Evolutionary conservation across 1,284 basidiomycete species (phyloP), one percentile per base, ranked within the genome.

Genomic region (Trichosporon inkin): DNA sequence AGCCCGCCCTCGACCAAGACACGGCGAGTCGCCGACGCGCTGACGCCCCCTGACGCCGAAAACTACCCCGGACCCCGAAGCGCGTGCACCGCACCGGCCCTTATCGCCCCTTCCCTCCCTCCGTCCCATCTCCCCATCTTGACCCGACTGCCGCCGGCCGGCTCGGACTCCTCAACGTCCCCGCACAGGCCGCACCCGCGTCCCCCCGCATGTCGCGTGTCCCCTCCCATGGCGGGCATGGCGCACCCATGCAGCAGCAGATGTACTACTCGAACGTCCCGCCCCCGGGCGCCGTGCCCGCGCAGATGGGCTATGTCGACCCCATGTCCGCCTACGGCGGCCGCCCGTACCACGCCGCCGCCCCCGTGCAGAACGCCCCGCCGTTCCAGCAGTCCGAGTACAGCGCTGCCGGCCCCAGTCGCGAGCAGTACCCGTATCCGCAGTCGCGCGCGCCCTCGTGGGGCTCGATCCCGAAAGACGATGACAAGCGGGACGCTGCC

Each of bases 371-470:
- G 40, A 14, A 14, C 22, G 41, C 52, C 10, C n/a, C 41, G 4
- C 38, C 35, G 28, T 54, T 34, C 38, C 52, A 54, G 7, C 47
- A 59, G 32, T 40, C 38, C 10, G 37, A 32, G 14, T 64, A 64
- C 55, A 64, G 58, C n/a, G 62, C 62, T 3, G 55, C 62, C 10
- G 62, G 62, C 20, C 60, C 62, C 13, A 59, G 57, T 14, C 60
- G 62, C 34, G 62, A 64, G 8, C 57, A 52, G 19, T 64, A 64
- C 34, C 55, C 41, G 11, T 58, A 54, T 24, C 36, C 20, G 22
- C 55, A 32, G 32, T 52, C 28, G 34, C 52, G 20, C 16, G 32
- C 19, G n/a, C 17, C 36, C 22, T 36, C 52, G 13, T 53, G 52
- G 52, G 36, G 53, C 53, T 54, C 53, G 36, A 54, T 37, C 37